A percentile compares a stretch with the other conserved stretches of the same genome.
phyloP scores from a whole-genome alignment of 306 rosid genomes.

The Nissolia schottii region DNA sequence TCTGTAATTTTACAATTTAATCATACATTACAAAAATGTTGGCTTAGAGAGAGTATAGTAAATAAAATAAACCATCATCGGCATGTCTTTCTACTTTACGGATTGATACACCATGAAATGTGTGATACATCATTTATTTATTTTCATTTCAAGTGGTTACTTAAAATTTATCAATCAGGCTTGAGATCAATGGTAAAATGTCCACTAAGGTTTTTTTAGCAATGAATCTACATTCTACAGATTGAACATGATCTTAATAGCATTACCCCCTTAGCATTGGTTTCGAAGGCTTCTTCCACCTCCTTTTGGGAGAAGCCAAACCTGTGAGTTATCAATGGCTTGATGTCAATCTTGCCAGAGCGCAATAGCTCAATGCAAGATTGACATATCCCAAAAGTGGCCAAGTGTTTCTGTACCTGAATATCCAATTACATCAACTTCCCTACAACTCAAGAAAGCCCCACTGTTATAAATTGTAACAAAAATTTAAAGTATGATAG shows the following conservation, averaged over 20 bases:
- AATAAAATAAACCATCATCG: no score
- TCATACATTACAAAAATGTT: no score
- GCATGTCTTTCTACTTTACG: no score
- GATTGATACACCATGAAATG: not conserved
- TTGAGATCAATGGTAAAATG: not conserved
- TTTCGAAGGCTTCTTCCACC: slow-evolving; percentile 35
- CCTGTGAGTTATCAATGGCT: slow-evolving; percentile 43
- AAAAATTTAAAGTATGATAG: not conserved
- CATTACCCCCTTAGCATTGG: slow-evolving; percentile 39
- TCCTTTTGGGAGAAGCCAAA: slow-evolving; percentile 39
- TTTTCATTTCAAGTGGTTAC: not conserved
- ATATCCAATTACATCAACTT: slow-evolving; percentile 40
- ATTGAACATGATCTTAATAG: slow-evolving; percentile 46
- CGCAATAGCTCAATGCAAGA: slow-evolving; percentile 40
- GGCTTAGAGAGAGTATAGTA: not conserved
- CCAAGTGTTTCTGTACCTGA: slow-evolving; percentile 46
- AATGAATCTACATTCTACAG: slow-evolving; percentile 19
- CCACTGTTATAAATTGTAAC: not conserved
- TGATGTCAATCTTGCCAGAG: slow-evolving; percentile 37
- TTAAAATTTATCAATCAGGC: not conserved
- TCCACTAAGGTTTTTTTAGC: not conserved
- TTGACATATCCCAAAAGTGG: no score
- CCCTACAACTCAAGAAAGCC: slow-evolving; percentile 20
- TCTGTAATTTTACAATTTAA: not conserved
- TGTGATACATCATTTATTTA: not conserved